Conservation (phyloP, 192 early-diverging fungal genomes). For the Coemansia furcata region DNA sequence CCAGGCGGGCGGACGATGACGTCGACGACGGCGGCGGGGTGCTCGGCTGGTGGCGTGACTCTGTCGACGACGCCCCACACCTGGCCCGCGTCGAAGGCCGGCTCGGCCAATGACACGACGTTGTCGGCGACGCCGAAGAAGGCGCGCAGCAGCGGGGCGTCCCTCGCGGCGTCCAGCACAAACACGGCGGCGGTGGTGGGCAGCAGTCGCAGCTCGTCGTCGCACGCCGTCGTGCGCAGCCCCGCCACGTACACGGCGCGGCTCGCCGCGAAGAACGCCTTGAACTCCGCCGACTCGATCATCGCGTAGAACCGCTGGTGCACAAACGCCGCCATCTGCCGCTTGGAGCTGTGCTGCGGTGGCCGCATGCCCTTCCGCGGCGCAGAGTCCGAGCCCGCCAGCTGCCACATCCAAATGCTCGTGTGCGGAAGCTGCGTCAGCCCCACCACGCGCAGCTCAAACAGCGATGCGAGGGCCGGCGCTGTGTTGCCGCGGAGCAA, state of each 20-base stretch:
- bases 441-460: constrained; percentile 17
- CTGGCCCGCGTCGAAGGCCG: constrained; percentile 41
- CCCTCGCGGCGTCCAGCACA: constrained; percentile 27
- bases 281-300: constrained; percentile 35
- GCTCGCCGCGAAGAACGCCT: constrained; percentile 26
- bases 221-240: constrained; percentile 7
- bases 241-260: constrained; percentile 25
- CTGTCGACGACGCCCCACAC: constrained; percentile 37
- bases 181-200: constrained; percentile 36
- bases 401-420: constrained; percentile 35
- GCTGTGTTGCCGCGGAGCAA: constrained; percentile 10
- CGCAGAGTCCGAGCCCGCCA: constrained; percentile 21
- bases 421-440: constrained; percentile 22
- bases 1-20: not conserved
- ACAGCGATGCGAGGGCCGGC: constrained; percentile 18
- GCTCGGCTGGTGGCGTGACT: not conserved
- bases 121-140: constrained; percentile 39
- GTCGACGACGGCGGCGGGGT: not conserved
- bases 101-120: too few relatives aligned
- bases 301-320: constrained; percentile 48
- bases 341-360: constrained; percentile 3
- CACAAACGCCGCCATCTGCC: constrained; percentile 30
- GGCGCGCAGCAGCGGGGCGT: constrained; percentile 22
- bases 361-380: not conserved
- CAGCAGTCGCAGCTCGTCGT: constrained; percentile 25